phyloP scores from a whole-genome alignment of 1,284 basidiomycete species.

The Apiotrichum domesticum region DNA sequence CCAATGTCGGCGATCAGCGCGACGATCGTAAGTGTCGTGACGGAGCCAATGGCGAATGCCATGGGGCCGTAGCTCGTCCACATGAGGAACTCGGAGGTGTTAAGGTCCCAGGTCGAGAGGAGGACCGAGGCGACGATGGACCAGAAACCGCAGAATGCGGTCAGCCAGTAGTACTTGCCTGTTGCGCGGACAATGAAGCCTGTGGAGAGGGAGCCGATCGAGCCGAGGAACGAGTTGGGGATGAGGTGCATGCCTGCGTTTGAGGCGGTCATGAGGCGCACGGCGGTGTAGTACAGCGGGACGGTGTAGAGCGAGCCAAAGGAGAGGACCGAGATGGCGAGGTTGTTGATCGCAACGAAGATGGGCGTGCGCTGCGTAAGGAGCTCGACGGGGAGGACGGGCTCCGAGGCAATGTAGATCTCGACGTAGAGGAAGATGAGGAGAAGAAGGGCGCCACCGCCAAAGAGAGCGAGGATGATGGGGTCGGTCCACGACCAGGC shows the following conservation, averaged over 20 bases:
- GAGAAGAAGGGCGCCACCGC: constrained; percentile 54
- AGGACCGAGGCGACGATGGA: constrained; percentile 23
- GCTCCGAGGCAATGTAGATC: constrained; percentile 62
- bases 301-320: constrained; percentile 83
- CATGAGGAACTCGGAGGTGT: constrained; percentile 51
- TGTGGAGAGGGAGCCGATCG: constrained; percentile 68
- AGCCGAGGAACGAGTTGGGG: constrained; percentile 61
- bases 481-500: constrained; percentile 59
- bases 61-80: constrained; percentile 28
- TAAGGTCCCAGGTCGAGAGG: constrained; percentile 28
- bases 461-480: constrained; percentile 60
- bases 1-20: constrained; percentile 38
- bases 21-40: constrained; percentile 35
- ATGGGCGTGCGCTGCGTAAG: constrained; percentile 62
- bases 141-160: constrained; percentile 17
- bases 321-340: constrained; percentile 57
- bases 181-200: constrained; percentile 81
- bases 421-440: constrained; percentile 65
- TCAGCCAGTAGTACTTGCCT: constrained; percentile 66
- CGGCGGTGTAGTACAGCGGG: constrained; percentile 86
- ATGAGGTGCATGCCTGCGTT: constrained; percentile 75
- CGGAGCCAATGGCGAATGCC: constrained; percentile 28
- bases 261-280: constrained; percentile 65
- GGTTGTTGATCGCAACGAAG: constrained; percentile 69
- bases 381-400: constrained; percentile 74